These are phyloP conservation scores for Leishmania lainsoni DNA, from an alignment of 208 protist species.

Conservation along the genomic window DNA sequence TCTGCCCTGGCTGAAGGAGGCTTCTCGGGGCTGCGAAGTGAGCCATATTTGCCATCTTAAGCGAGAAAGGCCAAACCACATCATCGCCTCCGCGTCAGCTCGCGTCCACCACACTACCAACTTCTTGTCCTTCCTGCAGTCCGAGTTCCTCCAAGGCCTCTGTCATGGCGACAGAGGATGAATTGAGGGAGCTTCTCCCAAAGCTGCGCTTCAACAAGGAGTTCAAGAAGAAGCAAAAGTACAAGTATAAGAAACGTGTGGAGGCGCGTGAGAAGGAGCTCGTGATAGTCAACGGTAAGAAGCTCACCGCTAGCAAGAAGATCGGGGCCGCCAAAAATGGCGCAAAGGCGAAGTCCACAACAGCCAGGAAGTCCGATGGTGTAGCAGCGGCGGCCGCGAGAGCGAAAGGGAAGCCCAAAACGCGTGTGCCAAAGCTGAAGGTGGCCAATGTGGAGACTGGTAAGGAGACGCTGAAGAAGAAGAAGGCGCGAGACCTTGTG, in stretches of 20 bases:
- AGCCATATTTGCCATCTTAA: not conserved
- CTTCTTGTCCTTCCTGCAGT: not conserved
- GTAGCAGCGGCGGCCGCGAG: not conserved
- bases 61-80: not conserved
- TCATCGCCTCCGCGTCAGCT: not conserved
- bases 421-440: slow-evolving; percentile 47
- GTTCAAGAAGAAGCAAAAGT: slow-evolving; percentile 51
- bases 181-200: slow-evolving; percentile 40
- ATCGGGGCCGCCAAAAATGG: slow-evolving; percentile 18
- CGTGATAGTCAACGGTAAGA: slow-evolving; percentile 32
- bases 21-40: not conserved
- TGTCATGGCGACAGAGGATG: slow-evolving; percentile 26
- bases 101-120: not conserved
- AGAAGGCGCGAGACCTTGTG: slow-evolving; percentile 49
- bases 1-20: not conserved
- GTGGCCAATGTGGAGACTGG: slow-evolving; percentile 43
- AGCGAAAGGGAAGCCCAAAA: slow-evolving; percentile 32
- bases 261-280: slow-evolving; percentile 40
- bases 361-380: not conserved
- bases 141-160: not conserved
- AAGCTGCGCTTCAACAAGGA: slow-evolving; percentile 63
- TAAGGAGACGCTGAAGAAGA: slow-evolving; percentile 60
- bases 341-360: not conserved
- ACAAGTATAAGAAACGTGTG: slow-evolving; percentile 46
- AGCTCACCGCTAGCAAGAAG: slow-evolving; percentile 13